A percentile compares a stretch with the other conserved stretches of the same genome.
These are phyloP conservation scores for Scalesia atractyloides DNA, from an alignment of 129 eudicot genomes.

Conservation along the genomic window DNA sequence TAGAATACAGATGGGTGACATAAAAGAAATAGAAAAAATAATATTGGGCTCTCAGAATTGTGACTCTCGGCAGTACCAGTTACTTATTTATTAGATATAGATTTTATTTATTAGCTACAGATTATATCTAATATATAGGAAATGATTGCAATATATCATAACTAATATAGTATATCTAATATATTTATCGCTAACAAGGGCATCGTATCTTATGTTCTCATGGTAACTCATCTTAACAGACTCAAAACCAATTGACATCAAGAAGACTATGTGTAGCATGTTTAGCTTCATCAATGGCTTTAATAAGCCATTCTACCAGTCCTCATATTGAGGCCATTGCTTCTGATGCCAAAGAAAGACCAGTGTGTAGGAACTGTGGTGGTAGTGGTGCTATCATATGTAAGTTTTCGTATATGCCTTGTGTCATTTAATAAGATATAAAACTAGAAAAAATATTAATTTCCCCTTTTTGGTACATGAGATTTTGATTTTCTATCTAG, in stretches of 20 bases:
- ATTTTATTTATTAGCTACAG: no score
- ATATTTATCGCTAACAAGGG: slow-evolving; percentile 1
- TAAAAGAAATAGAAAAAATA: no score
- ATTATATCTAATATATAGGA: no score
- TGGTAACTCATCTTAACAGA: slow-evolving; percentile 38
- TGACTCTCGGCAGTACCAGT: no score
- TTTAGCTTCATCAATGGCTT: slow-evolving; percentile 66
- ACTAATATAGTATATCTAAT: background rate
- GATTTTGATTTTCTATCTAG: slow-evolving; percentile 61
- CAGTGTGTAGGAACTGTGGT: slow-evolving; percentile 79
- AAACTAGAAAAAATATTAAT: background rate
- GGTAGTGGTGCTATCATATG: slow-evolving; percentile 97
- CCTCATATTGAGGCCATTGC: slow-evolving; percentile 45
- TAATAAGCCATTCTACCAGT: slow-evolving; percentile 45
- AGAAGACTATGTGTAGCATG: slow-evolving; percentile 76
- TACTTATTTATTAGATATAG: no score
- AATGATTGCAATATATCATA: background rate
- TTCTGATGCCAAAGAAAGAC: slow-evolving; percentile 51
- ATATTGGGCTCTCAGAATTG: no score
- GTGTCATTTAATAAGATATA: background rate
- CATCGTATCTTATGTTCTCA: background rate
- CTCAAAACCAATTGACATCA: slow-evolving; percentile 47
- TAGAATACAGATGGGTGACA: no score
- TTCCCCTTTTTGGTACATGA: slow-evolving; percentile 33
- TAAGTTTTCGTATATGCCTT: slow-evolving; percentile 39